Conservation (phyloP, 331 rosid species). For the Phaseolus coccineus region DNA sequence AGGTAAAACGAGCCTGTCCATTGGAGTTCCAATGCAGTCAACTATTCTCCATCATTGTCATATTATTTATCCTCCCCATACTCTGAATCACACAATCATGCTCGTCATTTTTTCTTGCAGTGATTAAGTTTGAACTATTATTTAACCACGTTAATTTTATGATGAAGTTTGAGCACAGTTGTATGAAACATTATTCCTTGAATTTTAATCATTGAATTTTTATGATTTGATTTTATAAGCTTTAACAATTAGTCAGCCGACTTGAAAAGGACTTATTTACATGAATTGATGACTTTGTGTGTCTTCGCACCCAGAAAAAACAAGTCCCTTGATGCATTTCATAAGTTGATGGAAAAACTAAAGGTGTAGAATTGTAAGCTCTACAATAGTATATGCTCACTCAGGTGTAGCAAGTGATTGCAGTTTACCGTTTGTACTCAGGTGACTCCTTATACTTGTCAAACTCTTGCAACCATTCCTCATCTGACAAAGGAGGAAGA, state of each 20-base stretch:
- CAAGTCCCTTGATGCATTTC: background rate
- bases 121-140: background rate
- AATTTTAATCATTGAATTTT: background rate
- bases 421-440: constrained; percentile 75
- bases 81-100: background rate
- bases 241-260: background rate
- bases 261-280: background rate
- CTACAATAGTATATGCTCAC: background rate
- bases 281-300: background rate
- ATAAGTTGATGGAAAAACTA: constrained; percentile 3
- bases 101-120: background rate
- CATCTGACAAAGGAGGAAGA: constrained; percentile 79
- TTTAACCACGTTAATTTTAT: background rate
- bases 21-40: background rate
- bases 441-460: constrained; percentile 90
- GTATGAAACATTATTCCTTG: background rate
- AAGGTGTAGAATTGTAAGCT: background rate
- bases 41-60: constrained; percentile 6
- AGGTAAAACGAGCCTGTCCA: constrained; percentile 13
- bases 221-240: background rate
- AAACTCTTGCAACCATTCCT: constrained; percentile 84
- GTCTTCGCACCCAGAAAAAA: background rate
- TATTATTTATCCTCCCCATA: background rate
- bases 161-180: background rate
- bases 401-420: constrained; percentile 1